Conservation (phyloP, 2,329 filamentous ascomycete genomes). For the Dactylellina parvicollis region DNA sequence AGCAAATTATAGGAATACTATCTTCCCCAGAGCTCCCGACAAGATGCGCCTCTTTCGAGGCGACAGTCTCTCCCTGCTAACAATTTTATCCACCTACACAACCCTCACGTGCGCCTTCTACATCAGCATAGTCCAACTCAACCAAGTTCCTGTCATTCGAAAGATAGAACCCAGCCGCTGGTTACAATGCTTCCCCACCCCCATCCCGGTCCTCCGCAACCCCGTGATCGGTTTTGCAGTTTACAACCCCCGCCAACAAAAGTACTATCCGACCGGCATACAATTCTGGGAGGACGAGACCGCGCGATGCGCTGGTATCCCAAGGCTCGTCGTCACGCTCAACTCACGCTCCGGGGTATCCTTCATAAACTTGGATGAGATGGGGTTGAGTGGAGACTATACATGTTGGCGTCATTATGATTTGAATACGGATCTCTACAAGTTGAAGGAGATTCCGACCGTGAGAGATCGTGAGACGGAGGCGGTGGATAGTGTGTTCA, state of each 20-base stretch:
- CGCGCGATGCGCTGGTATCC: neutral
- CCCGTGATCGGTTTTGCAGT: constrained; percentile 9
- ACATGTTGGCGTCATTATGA: constrained; percentile 29
- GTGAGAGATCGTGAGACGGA: neutral
- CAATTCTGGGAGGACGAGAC: constrained; percentile 6
- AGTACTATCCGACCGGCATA: constrained; percentile 1
- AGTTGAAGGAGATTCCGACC: neutral
- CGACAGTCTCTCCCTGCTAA: neutral
- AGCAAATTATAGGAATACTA: too few species aligned
- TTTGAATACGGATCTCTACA: neutral
- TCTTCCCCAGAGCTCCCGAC: too few species aligned
- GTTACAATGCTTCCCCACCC: constrained; percentile 12
- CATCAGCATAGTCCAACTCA: constrained; percentile 7
- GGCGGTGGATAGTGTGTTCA: constrained; percentile 5
- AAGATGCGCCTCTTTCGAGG: neutral
- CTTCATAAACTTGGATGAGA: constrained; percentile 13
- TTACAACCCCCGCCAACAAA: constrained; percentile 11
- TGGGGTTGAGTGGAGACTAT: neutral
- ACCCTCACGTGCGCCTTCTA: neutral
- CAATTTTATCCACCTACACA: neutral
- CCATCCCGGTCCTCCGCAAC: neutral
- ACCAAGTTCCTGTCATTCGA: neutral
- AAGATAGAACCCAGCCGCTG: neutral
- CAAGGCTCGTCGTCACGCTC: constrained; percentile 10
- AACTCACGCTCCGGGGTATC: constrained; percentile 1